These are phyloP conservation scores for Candida patagonica DNA, from an alignment of 805 yeast species.

Conservation along the genomic window DNA sequence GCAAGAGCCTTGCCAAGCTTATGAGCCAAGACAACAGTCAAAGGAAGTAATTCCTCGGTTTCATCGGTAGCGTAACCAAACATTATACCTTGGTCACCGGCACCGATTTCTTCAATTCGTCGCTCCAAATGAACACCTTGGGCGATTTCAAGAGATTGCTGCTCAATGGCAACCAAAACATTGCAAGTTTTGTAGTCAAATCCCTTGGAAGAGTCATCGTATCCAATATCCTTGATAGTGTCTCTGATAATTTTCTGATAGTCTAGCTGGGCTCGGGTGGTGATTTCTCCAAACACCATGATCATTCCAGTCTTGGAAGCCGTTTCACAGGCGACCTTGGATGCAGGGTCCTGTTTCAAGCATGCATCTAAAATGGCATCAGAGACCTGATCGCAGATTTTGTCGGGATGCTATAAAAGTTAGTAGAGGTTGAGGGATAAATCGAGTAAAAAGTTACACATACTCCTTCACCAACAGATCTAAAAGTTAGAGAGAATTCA, in stretches of 20 bases:
- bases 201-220: conserved; percentile 92
- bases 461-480: conserved; percentile 54
- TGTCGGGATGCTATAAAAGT: conserved; percentile 32
- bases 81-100: conserved; percentile 99
- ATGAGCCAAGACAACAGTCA: conserved; percentile 90
- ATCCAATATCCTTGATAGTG: conserved; percentile 97
- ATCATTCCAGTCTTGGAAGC: conserved; percentile 99
- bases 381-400: conserved; percentile 90
- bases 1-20: conserved; percentile 95
- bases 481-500: conserved; percentile 4
- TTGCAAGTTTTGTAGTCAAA: conserved; percentile 99
- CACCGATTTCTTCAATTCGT: conserved; percentile 95
- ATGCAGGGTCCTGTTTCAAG: conserved; percentile 87
- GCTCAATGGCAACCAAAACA: conserved; percentile 97
- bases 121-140: conserved; percentile 97
- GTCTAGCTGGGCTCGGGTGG: conserved; percentile 92
- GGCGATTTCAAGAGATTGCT: conserved; percentile 98
- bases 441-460: not conserved
- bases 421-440: not conserved
- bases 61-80: conserved; percentile 99
- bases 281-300: conserved; percentile 98
- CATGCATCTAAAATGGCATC: conserved; percentile 98
- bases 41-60: conserved; percentile 94
- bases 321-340: conserved; percentile 99
- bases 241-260: conserved; percentile 97